Evolutionary conservation across 108 stramenopile genomes (phyloP).

Genomic region (Nannochloropsis granulata): DNA sequence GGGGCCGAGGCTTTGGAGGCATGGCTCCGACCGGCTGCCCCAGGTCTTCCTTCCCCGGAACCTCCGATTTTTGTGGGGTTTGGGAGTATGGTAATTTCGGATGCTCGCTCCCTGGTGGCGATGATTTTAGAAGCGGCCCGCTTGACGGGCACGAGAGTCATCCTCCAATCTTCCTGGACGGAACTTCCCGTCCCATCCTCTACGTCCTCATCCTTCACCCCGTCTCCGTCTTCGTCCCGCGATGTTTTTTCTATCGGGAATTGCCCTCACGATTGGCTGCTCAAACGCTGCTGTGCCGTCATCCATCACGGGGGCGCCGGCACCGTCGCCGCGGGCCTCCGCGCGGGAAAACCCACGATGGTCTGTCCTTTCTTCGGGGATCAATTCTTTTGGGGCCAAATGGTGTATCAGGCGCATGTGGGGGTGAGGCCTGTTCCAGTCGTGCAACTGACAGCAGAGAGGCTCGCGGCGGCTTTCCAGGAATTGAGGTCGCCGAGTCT

Average conservation of each 20-base stretch:
- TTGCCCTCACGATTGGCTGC: constrained; percentile 15
- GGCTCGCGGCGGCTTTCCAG: background rate
- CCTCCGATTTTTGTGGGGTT: constrained; percentile 17
- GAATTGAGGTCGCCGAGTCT: background rate
- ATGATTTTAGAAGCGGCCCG: constrained; percentile 9
- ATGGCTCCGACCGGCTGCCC: background rate
- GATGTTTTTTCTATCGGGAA: background rate
- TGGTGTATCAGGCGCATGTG: background rate
- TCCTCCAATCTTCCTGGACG: constrained; percentile 7
- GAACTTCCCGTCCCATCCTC: background rate
- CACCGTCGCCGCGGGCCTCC: constrained; percentile 18
- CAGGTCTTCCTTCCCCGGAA: background rate
- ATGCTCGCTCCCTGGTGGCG: background rate
- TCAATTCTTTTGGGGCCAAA: constrained; percentile 25
- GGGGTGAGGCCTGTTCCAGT: background rate
- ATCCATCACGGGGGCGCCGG: constrained; percentile 29
- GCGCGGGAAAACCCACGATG: constrained; percentile 14
- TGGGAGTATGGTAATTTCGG: constrained; percentile 4
- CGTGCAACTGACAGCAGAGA: background rate
- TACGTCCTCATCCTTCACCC: background rate
- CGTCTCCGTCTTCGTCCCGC: background rate
- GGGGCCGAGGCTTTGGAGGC: background rate
- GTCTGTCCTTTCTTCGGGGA: constrained; percentile 28
- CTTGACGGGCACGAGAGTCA: background rate
- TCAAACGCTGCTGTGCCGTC: constrained; percentile 6